Percentiles rank a stretch among this genome's conserved stretches.
phyloP scores from a whole-genome alignment of 495 filamentous ascomycete species.

The Trichoderma gamsii region DNA sequence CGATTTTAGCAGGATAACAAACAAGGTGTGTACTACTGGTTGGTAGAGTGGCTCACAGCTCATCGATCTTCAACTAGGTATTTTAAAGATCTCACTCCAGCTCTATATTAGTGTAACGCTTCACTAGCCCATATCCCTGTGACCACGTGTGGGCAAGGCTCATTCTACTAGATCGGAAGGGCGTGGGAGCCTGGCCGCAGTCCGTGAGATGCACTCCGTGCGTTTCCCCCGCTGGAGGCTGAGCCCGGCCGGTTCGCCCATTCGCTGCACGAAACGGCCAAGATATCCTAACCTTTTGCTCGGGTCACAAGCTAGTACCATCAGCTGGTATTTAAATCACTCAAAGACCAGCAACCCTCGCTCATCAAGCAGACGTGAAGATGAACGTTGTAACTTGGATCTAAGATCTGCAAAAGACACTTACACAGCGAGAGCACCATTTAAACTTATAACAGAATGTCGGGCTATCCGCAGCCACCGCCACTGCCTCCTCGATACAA shows the following conservation, averaged over 20 bases:
- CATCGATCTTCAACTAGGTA: not conserved
- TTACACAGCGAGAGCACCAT: not conserved
- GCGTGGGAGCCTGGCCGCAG: slow-evolving; percentile 7
- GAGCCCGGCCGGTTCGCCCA: not conserved
- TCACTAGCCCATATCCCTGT: not conserved
- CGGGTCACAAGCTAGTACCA: not conserved
- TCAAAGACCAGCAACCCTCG: not conserved
- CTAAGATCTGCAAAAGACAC: not conserved
- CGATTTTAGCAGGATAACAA: too few species aligned
- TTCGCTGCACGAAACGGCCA: not conserved
- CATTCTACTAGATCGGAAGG: not conserved
- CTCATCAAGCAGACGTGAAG: not conserved
- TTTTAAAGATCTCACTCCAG: not conserved
- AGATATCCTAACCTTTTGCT: not conserved
- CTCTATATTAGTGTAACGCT: not conserved
- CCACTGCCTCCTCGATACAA: not conserved
- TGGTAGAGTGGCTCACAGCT: not conserved
- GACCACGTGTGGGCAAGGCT: not conserved
- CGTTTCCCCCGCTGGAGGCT: not conserved
- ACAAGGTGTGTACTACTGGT: not conserved
- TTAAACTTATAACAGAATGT: not conserved
- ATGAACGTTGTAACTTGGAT: not conserved
- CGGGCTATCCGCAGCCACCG: not conserved
- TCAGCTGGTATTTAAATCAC: not conserved
- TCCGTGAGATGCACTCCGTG: not conserved